Conservation (phyloP, 1,284 basidiomycete species). For the Fomitopsis palustris region DNA sequence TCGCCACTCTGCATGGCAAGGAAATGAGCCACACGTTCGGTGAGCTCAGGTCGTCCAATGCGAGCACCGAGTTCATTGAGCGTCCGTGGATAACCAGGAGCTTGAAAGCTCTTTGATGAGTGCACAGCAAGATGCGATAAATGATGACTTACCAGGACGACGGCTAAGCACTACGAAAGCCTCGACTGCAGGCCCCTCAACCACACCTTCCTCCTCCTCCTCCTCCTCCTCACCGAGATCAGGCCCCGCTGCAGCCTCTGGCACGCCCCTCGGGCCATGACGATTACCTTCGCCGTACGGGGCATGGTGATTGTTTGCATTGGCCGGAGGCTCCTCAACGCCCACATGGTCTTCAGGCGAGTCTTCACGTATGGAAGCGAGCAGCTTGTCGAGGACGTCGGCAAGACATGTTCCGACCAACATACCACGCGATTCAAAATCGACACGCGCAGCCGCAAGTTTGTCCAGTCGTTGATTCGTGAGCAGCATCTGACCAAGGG, state of each 20-base stretch:
- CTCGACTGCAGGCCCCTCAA: background rate
- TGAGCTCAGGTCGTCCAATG: background rate
- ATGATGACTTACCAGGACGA: background rate
- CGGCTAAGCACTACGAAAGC: background rate
- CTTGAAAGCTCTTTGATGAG: background rate
- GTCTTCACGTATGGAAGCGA: too few species aligned
- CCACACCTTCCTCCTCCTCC: background rate
- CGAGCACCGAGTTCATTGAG: background rate
- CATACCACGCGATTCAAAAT: slow-evolving; percentile 13
- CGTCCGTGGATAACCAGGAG: background rate
- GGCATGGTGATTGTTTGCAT: background rate
- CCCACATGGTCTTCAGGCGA: too few species aligned
- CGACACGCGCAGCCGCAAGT: slow-evolving; percentile 14
- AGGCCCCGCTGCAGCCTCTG: background rate
- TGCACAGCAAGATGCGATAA: background rate
- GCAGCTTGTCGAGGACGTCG: background rate
- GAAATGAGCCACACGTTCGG: background rate
- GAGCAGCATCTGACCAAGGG: slow-evolving; percentile 21
- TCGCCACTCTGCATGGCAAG: background rate
- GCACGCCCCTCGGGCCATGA: background rate
- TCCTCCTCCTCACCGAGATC: too few species aligned
- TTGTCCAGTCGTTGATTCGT: too few species aligned
- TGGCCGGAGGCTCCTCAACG: background rate
- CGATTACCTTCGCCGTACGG: background rate
- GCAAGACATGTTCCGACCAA: slow-evolving; percentile 10